These are phyloP conservation scores for Ustilago vetiveriae DNA, from an alignment of 1,284 basidiomycete species.

Conservation along the genomic window DNA sequence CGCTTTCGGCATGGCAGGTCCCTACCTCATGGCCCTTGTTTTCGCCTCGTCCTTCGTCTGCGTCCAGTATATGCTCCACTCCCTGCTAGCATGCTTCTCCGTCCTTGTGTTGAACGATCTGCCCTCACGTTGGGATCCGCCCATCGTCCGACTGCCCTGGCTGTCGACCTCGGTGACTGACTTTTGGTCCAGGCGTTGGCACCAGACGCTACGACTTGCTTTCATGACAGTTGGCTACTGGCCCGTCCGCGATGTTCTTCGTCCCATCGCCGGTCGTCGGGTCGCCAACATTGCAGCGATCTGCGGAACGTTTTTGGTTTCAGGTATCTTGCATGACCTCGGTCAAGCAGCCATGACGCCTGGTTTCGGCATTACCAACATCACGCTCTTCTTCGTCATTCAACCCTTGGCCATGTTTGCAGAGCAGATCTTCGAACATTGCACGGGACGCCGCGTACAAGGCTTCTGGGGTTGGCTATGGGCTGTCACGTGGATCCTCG, in stretches of 20 bases:
- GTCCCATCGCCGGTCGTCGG: slow-evolving; percentile 4
- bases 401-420: slow-evolving; percentile 27
- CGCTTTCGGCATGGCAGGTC: slow-evolving; percentile 21
- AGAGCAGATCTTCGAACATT: slow-evolving; percentile 19
- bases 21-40: slow-evolving; percentile 17
- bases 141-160: slow-evolving; percentile 11
- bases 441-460: slow-evolving; percentile 10
- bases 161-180: slow-evolving; percentile 21
- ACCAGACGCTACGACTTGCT: slow-evolving; percentile 29
- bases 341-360: slow-evolving; percentile 21
- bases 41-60: slow-evolving; percentile 11
- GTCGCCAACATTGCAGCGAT: slow-evolving; percentile 16
- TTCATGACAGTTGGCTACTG: slow-evolving; percentile 31
- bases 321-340: slow-evolving; percentile 34
- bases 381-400: slow-evolving; percentile 21
- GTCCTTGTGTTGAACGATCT: slow-evolving; percentile 9
- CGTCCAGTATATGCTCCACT: slow-evolving; percentile 9
- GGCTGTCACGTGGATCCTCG: slow-evolving; percentile 15
- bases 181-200: slow-evolving; percentile 43
- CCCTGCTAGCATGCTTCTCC: background rate
- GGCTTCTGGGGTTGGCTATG: slow-evolving; percentile 37
- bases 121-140: slow-evolving; percentile 34
- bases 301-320: slow-evolving; percentile 26
- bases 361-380: background rate
- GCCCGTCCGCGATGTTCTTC: slow-evolving; percentile 8